Evolutionary conservation across 495 filamentous ascomycete genomes (phyloP), one percentile per base, ranked within the genome.

Genomic region (Talaromyces trachyspermus): DNA sequence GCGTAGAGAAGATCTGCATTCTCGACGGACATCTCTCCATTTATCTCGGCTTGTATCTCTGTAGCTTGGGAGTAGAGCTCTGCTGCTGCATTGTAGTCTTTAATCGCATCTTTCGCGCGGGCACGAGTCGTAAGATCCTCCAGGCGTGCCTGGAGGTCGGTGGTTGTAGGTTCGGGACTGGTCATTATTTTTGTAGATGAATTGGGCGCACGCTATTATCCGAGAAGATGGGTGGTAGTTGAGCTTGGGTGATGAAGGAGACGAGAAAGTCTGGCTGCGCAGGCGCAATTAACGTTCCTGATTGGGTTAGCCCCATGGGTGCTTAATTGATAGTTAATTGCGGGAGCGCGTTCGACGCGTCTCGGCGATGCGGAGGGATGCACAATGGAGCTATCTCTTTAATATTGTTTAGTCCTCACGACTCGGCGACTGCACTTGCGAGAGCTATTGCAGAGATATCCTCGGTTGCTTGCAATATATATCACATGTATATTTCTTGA

Each of bases 1-100:
- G 84, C 77, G 62, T 89, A 99, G 12, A 97, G 79, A 23, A 99
- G 72, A 56, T 95, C 89, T 12, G 90, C 91, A 54, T 99, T 97
- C 25, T 85, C 80, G 4, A 86, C 77, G 36, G 80, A 83, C 72
- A 94, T 79, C 65, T 97, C 94, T 58, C 91, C 92, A 66, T 96
- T 88, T 59, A 95, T 72, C 62, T 86, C 79, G 42, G 87, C 88
- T 60, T 99, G 92, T 49, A 96, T 71, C 60, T 92, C 89, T 32
- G 86, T 85, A 14, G 92, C 92, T 49, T 86, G 79, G 6, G 88
- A 86, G 64, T 89, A 99, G 35, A 86, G 66, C 59, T 97, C 92
- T 17, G 88, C 78, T 20, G 92, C 87, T 33, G 80, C 76, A 49
- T 81, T 79, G 59, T 89, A 91, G 56, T 95, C 83, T 70, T 91